phyloP scores from a whole-genome alignment of 2,329 filamentous ascomycete genomes.

The Gaeumannomyces tritici region DNA sequence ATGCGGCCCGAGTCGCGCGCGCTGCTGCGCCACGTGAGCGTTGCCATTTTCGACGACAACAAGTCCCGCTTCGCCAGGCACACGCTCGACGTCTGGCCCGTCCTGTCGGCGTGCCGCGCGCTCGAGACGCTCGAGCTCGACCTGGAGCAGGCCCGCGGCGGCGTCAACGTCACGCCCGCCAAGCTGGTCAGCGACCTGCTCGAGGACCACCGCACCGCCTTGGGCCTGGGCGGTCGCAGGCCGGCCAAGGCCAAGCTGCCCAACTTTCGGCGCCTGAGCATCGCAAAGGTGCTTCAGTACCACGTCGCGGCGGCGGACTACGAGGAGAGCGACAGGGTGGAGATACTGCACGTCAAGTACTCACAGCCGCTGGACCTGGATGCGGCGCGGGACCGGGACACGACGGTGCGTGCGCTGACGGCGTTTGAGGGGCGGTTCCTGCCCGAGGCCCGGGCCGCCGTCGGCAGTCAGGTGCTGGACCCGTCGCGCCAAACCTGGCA shows the following conservation, averaged over 20 bases:
- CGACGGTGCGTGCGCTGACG: neutral
- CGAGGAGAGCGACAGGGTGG: neutral
- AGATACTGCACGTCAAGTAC: neutral
- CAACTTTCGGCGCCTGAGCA: neutral
- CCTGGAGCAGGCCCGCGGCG: neutral
- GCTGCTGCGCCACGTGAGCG: conserved; percentile 8
- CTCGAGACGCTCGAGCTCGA: conserved; percentile 7
- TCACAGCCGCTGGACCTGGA: neutral
- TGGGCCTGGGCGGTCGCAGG: neutral
- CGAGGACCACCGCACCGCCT: neutral
- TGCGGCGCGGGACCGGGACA: neutral
- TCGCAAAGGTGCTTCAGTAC: neutral
- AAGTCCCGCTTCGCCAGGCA: neutral
- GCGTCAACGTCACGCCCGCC: neutral
- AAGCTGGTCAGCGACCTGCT: neutral
- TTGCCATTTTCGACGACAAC: conserved; percentile 1
- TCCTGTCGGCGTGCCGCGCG: conserved; percentile 4
- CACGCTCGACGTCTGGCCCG: neutral
- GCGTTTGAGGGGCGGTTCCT: neutral
- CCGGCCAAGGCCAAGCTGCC: neutral
- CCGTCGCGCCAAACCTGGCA: neutral
- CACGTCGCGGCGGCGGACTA: neutral
- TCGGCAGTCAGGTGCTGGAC: neutral
- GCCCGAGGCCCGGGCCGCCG: too few species aligned
- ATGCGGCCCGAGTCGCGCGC: conserved; percentile 7